Evolutionary conservation across 148 eudicot species (phyloP), one percentile per base, ranked within the genome.

Genomic region (Arbutus unedo): DNA sequence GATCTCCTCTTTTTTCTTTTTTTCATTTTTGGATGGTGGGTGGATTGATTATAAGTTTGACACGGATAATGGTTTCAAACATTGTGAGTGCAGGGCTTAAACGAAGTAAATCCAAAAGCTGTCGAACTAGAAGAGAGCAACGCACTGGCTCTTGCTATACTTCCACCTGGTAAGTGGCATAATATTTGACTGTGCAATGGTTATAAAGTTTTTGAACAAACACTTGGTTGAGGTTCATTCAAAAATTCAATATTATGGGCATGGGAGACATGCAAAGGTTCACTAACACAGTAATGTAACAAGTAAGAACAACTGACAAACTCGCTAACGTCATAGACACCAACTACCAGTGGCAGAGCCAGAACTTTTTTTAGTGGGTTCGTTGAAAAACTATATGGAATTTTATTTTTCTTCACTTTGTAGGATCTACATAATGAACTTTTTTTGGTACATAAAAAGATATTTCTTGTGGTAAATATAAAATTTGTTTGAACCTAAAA

Each of bases 71-170:
- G 62, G 77, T 72, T 6, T 57, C 74, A 7, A 11, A 21, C 78
- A 49, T 48, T 82, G 43, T n/a, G 77, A 47, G 31, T 85, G 77
- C 81, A 96, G 98, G 99, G 97, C 49, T 83, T 94, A 80, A 89
- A 83, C 57, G 96, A 94, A 88, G 19, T 93, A 73, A 90, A 92
- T 84, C 93, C 97, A 51, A 62, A 79, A 82, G 95, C 93, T 71
- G 83, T 85, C 62, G 91, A 94, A 86, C 82, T 96, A 75, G 98
- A 94, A 85, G 93, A 96, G 86, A 93, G 86, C 88, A 96, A 96
- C 81, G 99, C 99, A 62, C 76, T 94, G 80, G 99, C 99, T 81
- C 98, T 96, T 82, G 98, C 99, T 78, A 94, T 96, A 50, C 49
- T 90, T 90, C 94, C 89, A 86, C 93, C 96, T 54, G 98, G 99